Conservation (phyloP, 306 rosid genomes). For the Medicago arabica region DNA sequence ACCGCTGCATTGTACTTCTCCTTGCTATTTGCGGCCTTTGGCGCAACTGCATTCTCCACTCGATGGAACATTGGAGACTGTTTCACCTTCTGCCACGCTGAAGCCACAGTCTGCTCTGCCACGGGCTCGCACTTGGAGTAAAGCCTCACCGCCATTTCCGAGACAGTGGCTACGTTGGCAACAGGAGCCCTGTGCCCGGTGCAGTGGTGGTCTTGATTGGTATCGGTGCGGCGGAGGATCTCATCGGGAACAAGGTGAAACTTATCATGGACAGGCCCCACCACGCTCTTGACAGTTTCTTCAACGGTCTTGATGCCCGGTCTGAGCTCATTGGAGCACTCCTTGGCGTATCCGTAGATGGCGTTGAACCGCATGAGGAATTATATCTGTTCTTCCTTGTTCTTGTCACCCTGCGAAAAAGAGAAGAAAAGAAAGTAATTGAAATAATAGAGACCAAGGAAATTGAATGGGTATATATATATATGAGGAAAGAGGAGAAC, state of each 20-base stretch:
- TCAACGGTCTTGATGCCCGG: constrained; percentile 40
- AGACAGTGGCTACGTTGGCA: constrained; percentile 54
- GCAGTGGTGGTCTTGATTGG: constrained; percentile 43
- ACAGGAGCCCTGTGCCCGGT: constrained; percentile 52
- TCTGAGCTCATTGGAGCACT: constrained; percentile 21
- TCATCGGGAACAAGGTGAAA: constrained; percentile 46
- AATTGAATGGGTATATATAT: not conserved
- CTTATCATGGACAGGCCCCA: constrained; percentile 39
- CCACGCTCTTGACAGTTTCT: constrained; percentile 39
- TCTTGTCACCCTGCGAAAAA: not conserved
- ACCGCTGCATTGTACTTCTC: constrained; percentile 42
- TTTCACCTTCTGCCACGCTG: constrained; percentile 42
- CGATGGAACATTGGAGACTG: constrained; percentile 60
- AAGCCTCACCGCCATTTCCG: constrained; percentile 52
- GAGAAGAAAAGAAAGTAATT: not conserved
- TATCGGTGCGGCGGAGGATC: constrained; percentile 38
- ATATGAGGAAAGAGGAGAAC: not conserved
- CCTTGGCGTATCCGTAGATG: constrained; percentile 26
- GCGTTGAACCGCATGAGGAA: constrained; percentile 37
- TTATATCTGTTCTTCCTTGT: not conserved
- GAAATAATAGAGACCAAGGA: not conserved
- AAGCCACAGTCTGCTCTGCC: constrained; percentile 31
- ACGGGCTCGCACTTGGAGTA: constrained; percentile 61
- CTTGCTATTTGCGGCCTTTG: constrained; percentile 26
- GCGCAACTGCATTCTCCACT: constrained; percentile 39